Percentiles rank a stretch among this genome's conserved stretches.
phyloP scores from a whole-genome alignment of 768 basidiomycete genomes.

The Vararia minispora region DNA sequence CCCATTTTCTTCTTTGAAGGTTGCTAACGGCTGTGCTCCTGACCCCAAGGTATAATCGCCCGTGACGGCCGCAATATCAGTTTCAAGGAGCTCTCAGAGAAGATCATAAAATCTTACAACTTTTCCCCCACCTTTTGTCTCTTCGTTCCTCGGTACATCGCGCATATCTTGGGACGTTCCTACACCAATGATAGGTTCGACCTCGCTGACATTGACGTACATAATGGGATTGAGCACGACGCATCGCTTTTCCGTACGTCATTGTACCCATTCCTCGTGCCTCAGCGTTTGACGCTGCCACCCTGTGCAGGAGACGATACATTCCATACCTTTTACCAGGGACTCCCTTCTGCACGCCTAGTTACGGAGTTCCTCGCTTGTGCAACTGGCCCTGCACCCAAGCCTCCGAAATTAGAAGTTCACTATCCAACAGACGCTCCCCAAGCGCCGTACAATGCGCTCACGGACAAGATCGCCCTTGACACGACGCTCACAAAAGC shows the following conservation, averaged over 20 bases:
- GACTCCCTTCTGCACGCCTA: conserved; percentile 31
- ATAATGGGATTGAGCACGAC: conserved; percentile 71
- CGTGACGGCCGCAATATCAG: conserved; percentile 62
- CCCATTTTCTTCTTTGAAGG: too few species aligned
- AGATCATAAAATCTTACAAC: conserved; percentile 51
- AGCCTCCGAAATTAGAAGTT: too few species aligned
- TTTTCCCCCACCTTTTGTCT: conserved; percentile 57
- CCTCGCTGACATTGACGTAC: conserved; percentile 54
- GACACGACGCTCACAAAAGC: conserved; percentile 34
- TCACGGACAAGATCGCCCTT: conserved; percentile 2
- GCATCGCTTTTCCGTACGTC: conserved; percentile 47
- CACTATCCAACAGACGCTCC: background rate
- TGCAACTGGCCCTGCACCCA: conserved; percentile 44
- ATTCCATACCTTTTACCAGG: conserved; percentile 39
- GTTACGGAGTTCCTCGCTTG: conserved; percentile 45
- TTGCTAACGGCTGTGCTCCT: background rate
- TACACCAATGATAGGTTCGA: conserved; percentile 52
- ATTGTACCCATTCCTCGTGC: background rate
- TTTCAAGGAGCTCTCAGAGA: conserved; percentile 35
- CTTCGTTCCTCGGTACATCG: conserved; percentile 53
- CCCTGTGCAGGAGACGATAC: conserved; percentile 48
- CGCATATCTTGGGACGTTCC: conserved; percentile 41
- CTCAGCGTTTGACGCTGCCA: background rate
- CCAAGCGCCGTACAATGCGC: background rate
- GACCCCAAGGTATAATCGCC: conserved; percentile 29